Evolutionary conservation across 352 stramenopile genomes (phyloP).

Genomic region (Phytophthora pini): DNA sequence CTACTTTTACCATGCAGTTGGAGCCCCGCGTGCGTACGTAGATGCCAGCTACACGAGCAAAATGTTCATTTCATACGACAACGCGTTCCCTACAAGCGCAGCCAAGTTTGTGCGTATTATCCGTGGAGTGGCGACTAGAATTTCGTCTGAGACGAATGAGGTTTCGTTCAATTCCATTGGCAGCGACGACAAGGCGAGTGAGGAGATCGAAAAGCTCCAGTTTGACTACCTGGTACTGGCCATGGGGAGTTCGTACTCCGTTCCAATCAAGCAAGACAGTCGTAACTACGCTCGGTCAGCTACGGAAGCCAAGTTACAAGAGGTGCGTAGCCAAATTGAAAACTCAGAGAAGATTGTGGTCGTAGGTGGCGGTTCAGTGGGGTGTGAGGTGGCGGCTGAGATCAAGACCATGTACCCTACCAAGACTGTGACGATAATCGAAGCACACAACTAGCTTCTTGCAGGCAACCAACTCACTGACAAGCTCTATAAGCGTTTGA

Average conservation of each 20-base stretch:
- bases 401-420: conserved; percentile 41
- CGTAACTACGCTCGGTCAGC: conserved; percentile 22
- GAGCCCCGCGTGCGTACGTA: conserved; percentile 43
- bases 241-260: conserved; percentile 41
- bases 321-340: conserved; percentile 33
- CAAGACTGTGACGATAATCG: conserved; percentile 43
- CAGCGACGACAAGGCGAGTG: conserved; percentile 20
- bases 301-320: conserved; percentile 32
- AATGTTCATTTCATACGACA: conserved; percentile 48
- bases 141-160: conserved; percentile 31
- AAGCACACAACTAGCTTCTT: conserved; percentile 31
- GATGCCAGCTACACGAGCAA: conserved; percentile 38
- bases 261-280: conserved; percentile 40
- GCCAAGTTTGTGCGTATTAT: conserved; percentile 30
- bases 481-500: conserved; percentile 31
- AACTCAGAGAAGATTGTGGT: conserved; percentile 33
- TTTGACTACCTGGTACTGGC: conserved; percentile 53
- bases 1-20: conserved; percentile 47
- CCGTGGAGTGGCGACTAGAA: conserved; percentile 30
- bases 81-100: conserved; percentile 31
- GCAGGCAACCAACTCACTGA: conserved; percentile 22
- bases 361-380: conserved; percentile 40
- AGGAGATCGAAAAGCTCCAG: conserved; percentile 22
- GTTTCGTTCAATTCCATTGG: conserved; percentile 31
- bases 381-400: conserved; percentile 44